These are phyloP conservation scores for Mycena metata DNA, from an alignment of 768 basidiomycete genomes.

Conservation along the genomic window DNA sequence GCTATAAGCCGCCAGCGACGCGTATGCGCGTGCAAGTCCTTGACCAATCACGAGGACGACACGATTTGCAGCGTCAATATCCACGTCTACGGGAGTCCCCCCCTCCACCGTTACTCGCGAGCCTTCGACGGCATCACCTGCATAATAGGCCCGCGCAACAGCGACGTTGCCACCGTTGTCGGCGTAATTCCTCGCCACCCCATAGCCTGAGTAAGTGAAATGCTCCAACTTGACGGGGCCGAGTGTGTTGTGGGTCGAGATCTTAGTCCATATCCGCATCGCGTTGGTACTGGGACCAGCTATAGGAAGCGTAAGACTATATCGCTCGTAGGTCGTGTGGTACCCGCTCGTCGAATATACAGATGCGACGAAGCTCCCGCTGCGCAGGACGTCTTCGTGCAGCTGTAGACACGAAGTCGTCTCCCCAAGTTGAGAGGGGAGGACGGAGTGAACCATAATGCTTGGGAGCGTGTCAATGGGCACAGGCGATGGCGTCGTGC, in stretches of 20 bases:
- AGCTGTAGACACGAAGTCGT: conserved; percentile 2
- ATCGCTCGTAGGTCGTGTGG: conserved; percentile 5
- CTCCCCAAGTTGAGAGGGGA: conserved; percentile 5
- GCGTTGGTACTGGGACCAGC: conserved; percentile 3
- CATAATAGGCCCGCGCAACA: conserved; percentile 7
- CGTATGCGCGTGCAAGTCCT: too few species aligned
- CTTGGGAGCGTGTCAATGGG: conserved; percentile 8
- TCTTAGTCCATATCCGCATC: conserved; percentile 2
- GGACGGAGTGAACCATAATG: conserved; percentile 1
- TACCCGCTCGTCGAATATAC: conserved; percentile 7
- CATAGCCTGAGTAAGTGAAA: conserved; percentile 6
- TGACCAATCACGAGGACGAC: not conserved
- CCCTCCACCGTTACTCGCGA: not conserved
- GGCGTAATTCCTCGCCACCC: not conserved
- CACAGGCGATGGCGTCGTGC: conserved; percentile 4
- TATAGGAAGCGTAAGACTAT: conserved; percentile 1
- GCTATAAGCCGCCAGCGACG: too few species aligned
- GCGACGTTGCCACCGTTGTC: not conserved
- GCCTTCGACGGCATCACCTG: conserved; percentile 5
- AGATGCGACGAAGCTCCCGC: conserved; percentile 8
- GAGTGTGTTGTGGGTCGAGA: conserved; percentile 1
- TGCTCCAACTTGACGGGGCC: conserved; percentile 3
- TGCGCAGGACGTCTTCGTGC: conserved; percentile 5
- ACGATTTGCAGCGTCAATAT: conserved; percentile 6
- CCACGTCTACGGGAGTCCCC: conserved; percentile 1